Evolutionary conservation across 164 flowering plant genomes (phyloP).

Genomic region (Umbilicus rupestris): DNA sequence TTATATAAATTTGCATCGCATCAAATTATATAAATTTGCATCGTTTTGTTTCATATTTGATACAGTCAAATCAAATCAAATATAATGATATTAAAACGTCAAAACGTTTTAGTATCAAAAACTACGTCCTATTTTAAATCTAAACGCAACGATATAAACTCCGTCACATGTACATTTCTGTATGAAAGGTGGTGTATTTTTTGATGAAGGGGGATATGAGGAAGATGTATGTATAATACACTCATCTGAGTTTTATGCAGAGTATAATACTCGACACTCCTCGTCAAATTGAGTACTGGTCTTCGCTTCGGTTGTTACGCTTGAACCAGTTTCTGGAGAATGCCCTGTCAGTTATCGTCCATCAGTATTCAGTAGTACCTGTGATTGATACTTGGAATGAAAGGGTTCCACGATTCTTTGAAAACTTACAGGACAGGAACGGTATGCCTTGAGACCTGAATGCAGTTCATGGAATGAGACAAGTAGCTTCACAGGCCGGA

Average conservation of each 20-base stretch:
- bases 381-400: not conserved
- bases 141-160: too few relatives aligned
- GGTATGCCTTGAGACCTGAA: conserved; percentile 49
- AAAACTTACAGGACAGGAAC: conserved; percentile 69
- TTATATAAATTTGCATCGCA: too few relatives aligned
- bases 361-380: not conserved
- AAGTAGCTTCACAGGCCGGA: conserved; percentile 70
- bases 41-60: too few relatives aligned
- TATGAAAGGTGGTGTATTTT: not conserved
- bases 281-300: too few relatives aligned
- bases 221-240: not conserved
- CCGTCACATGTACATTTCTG: not conserved
- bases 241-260: not conserved
- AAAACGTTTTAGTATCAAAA: too few relatives aligned
- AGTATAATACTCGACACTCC: too few relatives aligned
- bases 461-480: conserved; percentile 54
- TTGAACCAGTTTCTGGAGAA: not conserved
- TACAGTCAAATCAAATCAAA: too few relatives aligned
- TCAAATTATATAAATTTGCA: too few relatives aligned
- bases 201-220: not conserved
- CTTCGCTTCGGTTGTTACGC: not conserved
- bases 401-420: not conserved
- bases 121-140: too few relatives aligned
- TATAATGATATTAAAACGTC: too few relatives aligned
- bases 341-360: not conserved